phyloP scores from a whole-genome alignment of 2,329 filamentous ascomycete species.

The Microsporum ferrugineum region DNA sequence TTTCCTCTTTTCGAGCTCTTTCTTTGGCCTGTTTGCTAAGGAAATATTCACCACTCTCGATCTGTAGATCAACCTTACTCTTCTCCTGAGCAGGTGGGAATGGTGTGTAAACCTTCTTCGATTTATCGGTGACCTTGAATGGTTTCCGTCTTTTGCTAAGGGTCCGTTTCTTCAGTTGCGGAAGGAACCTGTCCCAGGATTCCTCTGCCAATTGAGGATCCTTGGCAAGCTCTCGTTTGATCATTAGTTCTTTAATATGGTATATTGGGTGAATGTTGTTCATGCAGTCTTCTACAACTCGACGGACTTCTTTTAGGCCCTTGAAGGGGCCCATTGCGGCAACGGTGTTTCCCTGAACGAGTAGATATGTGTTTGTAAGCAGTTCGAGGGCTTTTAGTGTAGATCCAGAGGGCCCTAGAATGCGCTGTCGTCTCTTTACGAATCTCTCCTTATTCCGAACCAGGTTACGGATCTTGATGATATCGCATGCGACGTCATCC shows the following conservation, averaged over 20 bases:
- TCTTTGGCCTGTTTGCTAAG: conserved; percentile 87
- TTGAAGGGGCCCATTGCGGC: conserved; percentile 85
- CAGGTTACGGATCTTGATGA: conserved; percentile 87
- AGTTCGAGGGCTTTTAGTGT: conserved; percentile 91
- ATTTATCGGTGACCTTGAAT: conserved; percentile 80
- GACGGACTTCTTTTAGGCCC: conserved; percentile 80
- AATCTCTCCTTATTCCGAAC: conserved; percentile 92
- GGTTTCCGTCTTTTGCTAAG: conserved; percentile 74
- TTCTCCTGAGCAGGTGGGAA: conserved; percentile 96
- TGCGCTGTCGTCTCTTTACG: conserved; percentile 84
- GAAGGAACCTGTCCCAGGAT: conserved; percentile 91
- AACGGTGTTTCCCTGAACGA: conserved; percentile 95
- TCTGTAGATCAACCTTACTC: conserved; percentile 97
- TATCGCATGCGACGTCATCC: conserved; percentile 81
- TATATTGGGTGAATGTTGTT: conserved; percentile 81
- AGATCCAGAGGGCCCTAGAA: conserved; percentile 79
- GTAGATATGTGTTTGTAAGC: conserved; percentile 79
- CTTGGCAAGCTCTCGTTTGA: conserved; percentile 82
- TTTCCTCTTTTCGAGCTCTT: conserved; percentile 63
- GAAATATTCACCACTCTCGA: conserved; percentile 97
- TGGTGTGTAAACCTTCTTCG: conserved; percentile 87
- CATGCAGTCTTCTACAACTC: conserved; percentile 93
- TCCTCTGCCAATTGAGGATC: conserved; percentile 76
- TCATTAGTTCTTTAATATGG: conserved; percentile 92
- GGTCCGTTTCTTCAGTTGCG: conserved; percentile 91